These are phyloP conservation scores for Eutrema heterophyllum DNA, from an alignment of 345 rosid species.

Conservation along the genomic window DNA sequence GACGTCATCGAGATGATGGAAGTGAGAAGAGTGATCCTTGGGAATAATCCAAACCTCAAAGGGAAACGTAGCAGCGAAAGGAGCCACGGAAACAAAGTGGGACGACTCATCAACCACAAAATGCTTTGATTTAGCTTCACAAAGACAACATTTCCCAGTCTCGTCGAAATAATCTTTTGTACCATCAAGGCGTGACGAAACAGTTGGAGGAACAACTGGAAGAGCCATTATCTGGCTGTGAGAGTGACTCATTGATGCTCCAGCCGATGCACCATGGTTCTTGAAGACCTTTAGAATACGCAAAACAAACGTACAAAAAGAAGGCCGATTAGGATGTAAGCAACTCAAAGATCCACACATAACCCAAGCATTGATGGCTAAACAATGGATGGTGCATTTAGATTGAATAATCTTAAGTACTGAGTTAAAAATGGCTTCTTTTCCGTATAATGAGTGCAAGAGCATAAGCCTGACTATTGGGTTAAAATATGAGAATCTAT, in stretches of 20 bases:
- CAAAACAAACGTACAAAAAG: neutral
- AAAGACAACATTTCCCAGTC: conserved; percentile 65
- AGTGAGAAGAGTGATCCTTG: conserved; percentile 57
- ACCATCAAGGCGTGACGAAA: conserved; percentile 48
- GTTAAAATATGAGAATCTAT: neutral
- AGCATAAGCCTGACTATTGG: neutral
- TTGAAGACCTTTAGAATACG: conserved; percentile 63
- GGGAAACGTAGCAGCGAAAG: conserved; percentile 61
- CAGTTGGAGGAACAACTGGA: conserved; percentile 67
- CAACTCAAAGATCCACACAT: neutral
- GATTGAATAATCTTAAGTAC: neutral
- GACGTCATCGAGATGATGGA: conserved; percentile 53
- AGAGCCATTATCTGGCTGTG: conserved; percentile 86
- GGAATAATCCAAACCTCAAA: conserved; percentile 93
- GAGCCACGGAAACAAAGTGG: conserved; percentile 60
- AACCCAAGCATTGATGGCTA: neutral
- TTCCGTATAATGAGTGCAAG: neutral
- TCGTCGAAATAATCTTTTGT: conserved; percentile 51
- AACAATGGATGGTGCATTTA: neutral
- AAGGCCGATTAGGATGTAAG: neutral
- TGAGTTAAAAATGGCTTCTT: neutral
- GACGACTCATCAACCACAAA: conserved; percentile 54
- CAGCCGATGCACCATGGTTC: conserved; percentile 92
- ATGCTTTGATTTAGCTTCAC: conserved; percentile 49
- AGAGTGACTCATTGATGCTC: conserved; percentile 92